These are phyloP conservation scores for Boletus eberwhitei DNA, from an alignment of 768 basidiomycete genomes.

Conservation along the genomic window DNA sequence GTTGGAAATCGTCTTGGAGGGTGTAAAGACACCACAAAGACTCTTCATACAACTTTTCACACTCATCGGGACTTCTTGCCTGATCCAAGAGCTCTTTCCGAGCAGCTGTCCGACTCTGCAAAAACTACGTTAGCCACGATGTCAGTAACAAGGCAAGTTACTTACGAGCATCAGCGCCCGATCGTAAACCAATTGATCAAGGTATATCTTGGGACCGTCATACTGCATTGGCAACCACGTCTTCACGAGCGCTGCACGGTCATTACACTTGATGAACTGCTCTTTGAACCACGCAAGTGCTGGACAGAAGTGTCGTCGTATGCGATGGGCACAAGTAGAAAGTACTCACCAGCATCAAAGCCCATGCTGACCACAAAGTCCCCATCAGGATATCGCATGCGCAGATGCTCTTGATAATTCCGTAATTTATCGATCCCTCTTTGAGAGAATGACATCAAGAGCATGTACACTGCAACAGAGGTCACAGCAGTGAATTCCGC, in stretches of 20 bases:
- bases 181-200: conserved; percentile 92
- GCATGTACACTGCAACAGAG: conserved; percentile 85
- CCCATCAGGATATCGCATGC: conserved; percentile 74
- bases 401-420: conserved; percentile 76
- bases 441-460: conserved; percentile 88
- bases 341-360: conserved; percentile 65
- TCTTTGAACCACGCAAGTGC: conserved; percentile 89
- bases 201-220: conserved; percentile 75
- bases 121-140: background rate
- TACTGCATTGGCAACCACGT: conserved; percentile 85
- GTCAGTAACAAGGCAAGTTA: conserved; percentile 10
- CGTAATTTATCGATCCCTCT: conserved; percentile 85
- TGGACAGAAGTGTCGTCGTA: conserved; percentile 26
- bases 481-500: conserved; percentile 83
- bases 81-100: conserved; percentile 85
- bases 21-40: conserved; percentile 93
- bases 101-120: conserved; percentile 88
- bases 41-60: conserved; percentile 93
- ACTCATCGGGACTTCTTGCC: conserved; percentile 71
- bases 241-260: conserved; percentile 84
- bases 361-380: conserved; percentile 75
- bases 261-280: conserved; percentile 92
- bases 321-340: background rate
- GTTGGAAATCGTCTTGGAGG: conserved; percentile 85
- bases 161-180: conserved; percentile 82